Percentiles rank a stretch among this genome's conserved stretches.
Conservation (phyloP, 176 grass and related monocot species). For the Hordeum marinum region DNA sequence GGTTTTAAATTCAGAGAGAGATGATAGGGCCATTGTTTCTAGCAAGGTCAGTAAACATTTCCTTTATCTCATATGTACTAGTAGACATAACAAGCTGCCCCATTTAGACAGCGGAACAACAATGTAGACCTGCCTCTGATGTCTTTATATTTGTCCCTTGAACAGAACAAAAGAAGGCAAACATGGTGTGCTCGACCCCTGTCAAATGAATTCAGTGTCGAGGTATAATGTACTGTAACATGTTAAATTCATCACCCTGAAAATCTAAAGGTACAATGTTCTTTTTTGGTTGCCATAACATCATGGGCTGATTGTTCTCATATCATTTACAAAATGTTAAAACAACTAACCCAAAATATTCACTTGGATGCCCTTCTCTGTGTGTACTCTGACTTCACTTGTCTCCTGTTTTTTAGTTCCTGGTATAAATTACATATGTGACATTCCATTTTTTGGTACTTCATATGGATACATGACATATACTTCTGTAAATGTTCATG, state of each 20-base stretch:
- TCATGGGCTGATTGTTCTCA: conserved; percentile 2
- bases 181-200: conserved; percentile 77
- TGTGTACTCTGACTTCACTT: neutral
- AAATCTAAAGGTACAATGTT: neutral
- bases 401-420: neutral
- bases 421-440: neutral
- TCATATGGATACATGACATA: neutral
- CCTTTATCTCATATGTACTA: neutral
- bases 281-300: conserved; percentile 21
- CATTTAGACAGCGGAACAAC: neutral
- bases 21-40: conserved; percentile 45
- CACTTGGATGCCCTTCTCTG: neutral
- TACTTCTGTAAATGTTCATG: conserved; percentile 14
- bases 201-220: conserved; percentile 36
- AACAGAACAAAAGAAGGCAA: conserved; percentile 82
- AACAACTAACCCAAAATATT: conserved; percentile 7
- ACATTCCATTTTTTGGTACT: neutral
- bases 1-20: conserved; percentile 82
- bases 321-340: neutral
- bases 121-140: conserved; percentile 14
- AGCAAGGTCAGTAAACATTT: conserved; percentile 55
- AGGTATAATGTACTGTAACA: conserved; percentile 45
- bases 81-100: neutral
- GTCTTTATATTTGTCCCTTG: conserved; percentile 13
- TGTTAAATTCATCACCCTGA: conserved; percentile 19